Base-by-base conservation (phyloP, 2,329 filamentous ascomycete genomes). In the Amesomyces nigricolor region DNA sequence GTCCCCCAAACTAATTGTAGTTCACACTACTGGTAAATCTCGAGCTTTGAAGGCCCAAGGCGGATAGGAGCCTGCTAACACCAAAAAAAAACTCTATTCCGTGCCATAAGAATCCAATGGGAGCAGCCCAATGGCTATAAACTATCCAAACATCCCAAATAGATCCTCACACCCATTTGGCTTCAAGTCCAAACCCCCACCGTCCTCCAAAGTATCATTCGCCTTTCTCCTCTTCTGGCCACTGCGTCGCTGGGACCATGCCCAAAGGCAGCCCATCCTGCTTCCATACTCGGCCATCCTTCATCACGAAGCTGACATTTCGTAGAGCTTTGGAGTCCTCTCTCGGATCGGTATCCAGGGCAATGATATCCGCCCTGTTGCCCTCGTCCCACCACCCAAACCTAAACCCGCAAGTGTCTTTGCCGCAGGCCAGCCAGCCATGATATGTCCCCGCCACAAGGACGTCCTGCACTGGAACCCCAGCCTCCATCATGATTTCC, bases 381-480 rank as follows among this genome's bases (percentile, higher is more conserved):
- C 77, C 79, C 48, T 72, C 65, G 49, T 76, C 76, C 26, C 81
- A 64, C 67, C 72, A 77, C 2, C 80, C 80, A 63, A 83, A 82
- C 17, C 70, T 67, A 51, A 73, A 71, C 0, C 79, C 79, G 55
- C 74, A 78, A 47, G 72, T 68, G 35, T 81, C 75, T 2, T 71
- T 73, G 0, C 80, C 79, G 57, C 80, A 82, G 6, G 77, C 72
- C 56, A 80, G 73, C 78, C 79, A 82, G 0, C 80, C 80, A 19
- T 73, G 73, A 2, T 82, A 59, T 5, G 75, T 81, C 13, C 72
- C 74, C 4, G 77, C 73, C 53, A 75, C 72, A 30, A 82, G 65
- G 0, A 78, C 75, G 42, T 81, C 76, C 26, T 70, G 72, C 0
- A 80, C 57, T 0, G 76, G 74, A 1, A 83, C 66, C 0, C 78